phyloP scores from a whole-genome alignment of 257 asterid species.

The Nicotiana obtusifolia region DNA sequence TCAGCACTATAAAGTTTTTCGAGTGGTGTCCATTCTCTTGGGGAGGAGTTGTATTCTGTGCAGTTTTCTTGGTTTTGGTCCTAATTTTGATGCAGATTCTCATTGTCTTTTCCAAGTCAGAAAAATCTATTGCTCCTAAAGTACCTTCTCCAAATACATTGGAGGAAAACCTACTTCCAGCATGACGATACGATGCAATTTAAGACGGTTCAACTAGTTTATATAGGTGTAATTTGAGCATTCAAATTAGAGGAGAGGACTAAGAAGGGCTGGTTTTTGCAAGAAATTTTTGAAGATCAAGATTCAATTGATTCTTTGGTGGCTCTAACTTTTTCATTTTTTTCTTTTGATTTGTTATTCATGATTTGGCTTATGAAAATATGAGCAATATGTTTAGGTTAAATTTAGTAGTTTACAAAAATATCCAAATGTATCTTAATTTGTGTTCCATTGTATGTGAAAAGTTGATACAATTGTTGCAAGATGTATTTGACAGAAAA shows the following conservation, averaged over 20 bases:
- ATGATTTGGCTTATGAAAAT: neutral
- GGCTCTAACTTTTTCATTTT: neutral
- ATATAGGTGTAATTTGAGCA: neutral
- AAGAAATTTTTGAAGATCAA: neutral
- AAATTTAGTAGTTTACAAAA: neutral
- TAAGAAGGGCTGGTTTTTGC: neutral
- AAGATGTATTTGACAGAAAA: neutral
- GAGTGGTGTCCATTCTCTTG: conserved; percentile 55
- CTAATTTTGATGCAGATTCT: conserved; percentile 66
- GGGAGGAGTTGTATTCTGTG: conserved; percentile 53
- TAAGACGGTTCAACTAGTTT: neutral
- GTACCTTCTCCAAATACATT: conserved; percentile 27
- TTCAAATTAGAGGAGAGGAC: neutral
- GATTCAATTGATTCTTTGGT: neutral
- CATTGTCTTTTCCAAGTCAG: conserved; percentile 59
- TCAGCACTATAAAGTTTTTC: conserved; percentile 35
- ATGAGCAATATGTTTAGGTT: neutral
- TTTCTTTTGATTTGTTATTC: neutral
- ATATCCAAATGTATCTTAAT: neutral
- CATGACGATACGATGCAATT: conserved; percentile 2
- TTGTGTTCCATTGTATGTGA: neutral
- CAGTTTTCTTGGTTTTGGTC: conserved; percentile 48
- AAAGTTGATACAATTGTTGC: neutral
- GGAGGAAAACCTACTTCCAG: conserved; percentile 47
- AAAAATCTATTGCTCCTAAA: conserved; percentile 39